These are phyloP conservation scores for Pichia membranifaciens DNA, from an alignment of 805 yeast species.

Conservation along the genomic window DNA sequence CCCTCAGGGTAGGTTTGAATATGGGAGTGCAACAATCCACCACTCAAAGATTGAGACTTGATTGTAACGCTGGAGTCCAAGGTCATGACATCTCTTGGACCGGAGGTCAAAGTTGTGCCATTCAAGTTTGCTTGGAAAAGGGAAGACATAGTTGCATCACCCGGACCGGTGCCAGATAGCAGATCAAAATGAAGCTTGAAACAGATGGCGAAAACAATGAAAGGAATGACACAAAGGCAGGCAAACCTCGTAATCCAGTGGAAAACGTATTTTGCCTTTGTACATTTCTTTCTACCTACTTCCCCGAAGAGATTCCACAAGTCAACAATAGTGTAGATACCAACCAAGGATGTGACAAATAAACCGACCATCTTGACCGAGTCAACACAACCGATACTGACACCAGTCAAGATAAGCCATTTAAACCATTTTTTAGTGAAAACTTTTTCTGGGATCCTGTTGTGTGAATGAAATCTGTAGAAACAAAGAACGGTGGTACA, in stretches of 20 bases:
- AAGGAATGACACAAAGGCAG: constrained; percentile 66
- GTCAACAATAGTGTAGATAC: constrained; percentile 84
- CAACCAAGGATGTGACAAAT: constrained; percentile 81
- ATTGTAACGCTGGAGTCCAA: constrained; percentile 54
- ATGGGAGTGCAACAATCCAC: constrained; percentile 84
- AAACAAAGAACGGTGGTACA: constrained; percentile 73
- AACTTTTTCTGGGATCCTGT: constrained; percentile 37
- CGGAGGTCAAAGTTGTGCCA: constrained; percentile 56
- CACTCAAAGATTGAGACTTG: constrained; percentile 65
- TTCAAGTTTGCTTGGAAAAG: constrained; percentile 72
- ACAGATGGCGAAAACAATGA: constrained; percentile 57
- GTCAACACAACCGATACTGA: constrained; percentile 81
- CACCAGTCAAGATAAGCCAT: constrained; percentile 82
- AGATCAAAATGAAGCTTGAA: constrained; percentile 79
- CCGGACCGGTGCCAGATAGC: constrained; percentile 79
- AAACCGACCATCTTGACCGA: constrained; percentile 97
- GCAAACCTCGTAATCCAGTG: constrained; percentile 74
- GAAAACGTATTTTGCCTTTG: constrained; percentile 31
- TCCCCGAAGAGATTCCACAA: constrained; percentile 88
- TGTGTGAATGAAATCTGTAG: constrained; percentile 62
- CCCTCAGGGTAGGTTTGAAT: constrained; percentile 82
- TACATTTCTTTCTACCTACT: constrained; percentile 29
- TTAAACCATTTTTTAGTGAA: constrained; percentile 87
- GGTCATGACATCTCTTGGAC: constrained; percentile 59
- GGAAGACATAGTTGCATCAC: constrained; percentile 61